Percentiles rank a stretch among this genome's conserved stretches.
Conservation (phyloP, 305 asterid species). For the Solanum hybrid region DNA sequence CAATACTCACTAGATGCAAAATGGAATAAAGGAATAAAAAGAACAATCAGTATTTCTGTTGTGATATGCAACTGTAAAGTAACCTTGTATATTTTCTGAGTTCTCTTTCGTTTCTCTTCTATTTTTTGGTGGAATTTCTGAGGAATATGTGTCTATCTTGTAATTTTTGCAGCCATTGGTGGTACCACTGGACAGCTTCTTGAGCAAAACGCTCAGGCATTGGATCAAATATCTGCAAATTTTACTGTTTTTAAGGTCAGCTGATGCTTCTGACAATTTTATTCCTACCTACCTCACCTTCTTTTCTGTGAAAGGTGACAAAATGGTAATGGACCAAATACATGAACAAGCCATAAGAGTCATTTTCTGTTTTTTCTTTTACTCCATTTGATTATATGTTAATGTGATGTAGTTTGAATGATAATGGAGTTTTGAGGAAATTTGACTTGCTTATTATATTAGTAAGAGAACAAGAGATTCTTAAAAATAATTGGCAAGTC, state of each 20-base stretch:
- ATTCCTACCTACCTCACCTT: background rate
- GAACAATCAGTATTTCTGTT: background rate
- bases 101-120: background rate
- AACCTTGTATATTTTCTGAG: conserved; percentile 1
- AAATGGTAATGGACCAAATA: background rate
- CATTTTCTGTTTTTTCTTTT: background rate
- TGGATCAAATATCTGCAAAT: conserved; percentile 91
- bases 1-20: background rate
- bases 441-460: background rate
- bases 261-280: background rate
- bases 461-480: background rate
- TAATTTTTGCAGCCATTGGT: conserved; percentile 60
- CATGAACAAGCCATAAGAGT: background rate
- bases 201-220: conserved; percentile 78
- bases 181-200: conserved; percentile 89
- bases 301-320: background rate
- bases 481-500: background rate
- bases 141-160: background rate
- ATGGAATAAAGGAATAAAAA: background rate
- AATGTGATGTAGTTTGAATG: background rate
- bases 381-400: background rate
- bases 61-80: background rate
- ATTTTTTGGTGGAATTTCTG: background rate
- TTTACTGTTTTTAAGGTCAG: conserved; percentile 76
- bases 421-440: background rate